Base-by-base conservation (phyloP, 2,329 filamentous ascomycete genomes). In the Paramyrothecium roridum region DNA sequence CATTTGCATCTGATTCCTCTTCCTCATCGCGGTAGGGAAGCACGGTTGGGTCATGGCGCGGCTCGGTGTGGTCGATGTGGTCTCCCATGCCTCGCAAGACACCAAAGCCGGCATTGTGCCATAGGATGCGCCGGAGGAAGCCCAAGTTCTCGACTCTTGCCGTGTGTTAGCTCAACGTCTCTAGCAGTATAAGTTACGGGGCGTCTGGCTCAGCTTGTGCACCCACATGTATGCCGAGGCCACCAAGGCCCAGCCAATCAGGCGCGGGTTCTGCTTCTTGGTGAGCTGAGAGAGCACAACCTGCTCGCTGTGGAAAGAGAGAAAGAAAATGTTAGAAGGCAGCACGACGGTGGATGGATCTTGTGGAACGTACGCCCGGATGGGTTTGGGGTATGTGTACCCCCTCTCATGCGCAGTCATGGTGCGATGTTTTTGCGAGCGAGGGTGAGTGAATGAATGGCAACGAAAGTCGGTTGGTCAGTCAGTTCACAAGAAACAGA, bases 101-200 rank as follows among this genome's bases (percentile, higher is more conserved):
- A 49, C 72, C 74, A 64, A 91, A 89, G 43, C 85, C 85, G 20
- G 85, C 85, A 67, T 86, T 86, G 43, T 72, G 72, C 84, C 85
- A 90, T 60, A 87, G 76, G 52, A 77, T 65, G 56, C 75, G 76
- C 50, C 84, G 80, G 10, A 88, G 56, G 50, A 81, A 76, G 20
- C 76, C 73, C 17, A 87, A 65, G 52, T 77, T 80, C 48, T 84
- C 78, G 61, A 88, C 77, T 12, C 81, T 84, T 7, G 40, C 19
- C 6, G 26, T 10, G 26, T 45, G 40, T 45, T 20, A 45, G 40
- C 10, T 45, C 16, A 4, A 20, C n/a, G n/a, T n/a, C n/a, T n/a
- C n/a, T n/a, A n/a, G n/a, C n/a, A n/a, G n/a, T n/a, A n/a, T n/a
- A n/a, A n/a, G 11, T 40, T n/a, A 40, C 34, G 34, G n/a, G 11